Evolutionary conservation across 2,329 filamentous ascomycete genomes (phyloP).

Genomic region (Verruconis gallopava): DNA sequence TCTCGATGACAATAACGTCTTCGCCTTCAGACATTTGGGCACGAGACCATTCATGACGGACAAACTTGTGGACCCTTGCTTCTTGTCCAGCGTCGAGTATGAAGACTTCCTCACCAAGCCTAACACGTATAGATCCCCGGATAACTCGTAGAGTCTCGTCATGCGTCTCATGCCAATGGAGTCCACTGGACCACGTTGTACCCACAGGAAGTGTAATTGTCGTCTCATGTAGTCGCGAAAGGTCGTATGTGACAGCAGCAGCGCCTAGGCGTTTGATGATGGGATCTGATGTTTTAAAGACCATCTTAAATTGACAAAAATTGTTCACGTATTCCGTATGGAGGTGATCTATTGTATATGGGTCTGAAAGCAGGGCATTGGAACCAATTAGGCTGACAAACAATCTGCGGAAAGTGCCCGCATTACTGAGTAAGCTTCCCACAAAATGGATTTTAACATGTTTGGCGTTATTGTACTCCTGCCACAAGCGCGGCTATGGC

Average conservation of each 20-base stretch:
- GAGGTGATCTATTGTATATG: too few species aligned
- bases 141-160: constrained; percentile 34
- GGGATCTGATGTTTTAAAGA: constrained; percentile 3
- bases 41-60: constrained; percentile 36
- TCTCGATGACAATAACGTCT: constrained; percentile 33
- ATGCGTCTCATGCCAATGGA: constrained; percentile 38
- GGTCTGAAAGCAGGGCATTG: too few species aligned
- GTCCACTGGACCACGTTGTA: constrained; percentile 36
- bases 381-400: too few species aligned
- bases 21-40: constrained; percentile 16
- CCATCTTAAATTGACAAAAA: too few species aligned
- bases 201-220: constrained; percentile 31
- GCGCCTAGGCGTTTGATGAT: constrained; percentile 13
- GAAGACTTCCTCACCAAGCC: constrained; percentile 8
- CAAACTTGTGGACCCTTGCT: constrained; percentile 24
- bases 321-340: too few species aligned
- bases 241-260: constrained; percentile 22
- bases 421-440: too few species aligned
- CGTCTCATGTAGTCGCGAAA: constrained; percentile 25
- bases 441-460: too few species aligned
- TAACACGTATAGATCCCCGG: constrained; percentile 23
- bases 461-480: too few species aligned
- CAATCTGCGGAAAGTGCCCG: too few species aligned
- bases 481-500: too few species aligned
- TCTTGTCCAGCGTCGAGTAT: constrained; percentile 12